Base-by-base conservation (phyloP, 2,329 filamentous ascomycete genomes). In the Zymoseptoria tritici region DNA sequence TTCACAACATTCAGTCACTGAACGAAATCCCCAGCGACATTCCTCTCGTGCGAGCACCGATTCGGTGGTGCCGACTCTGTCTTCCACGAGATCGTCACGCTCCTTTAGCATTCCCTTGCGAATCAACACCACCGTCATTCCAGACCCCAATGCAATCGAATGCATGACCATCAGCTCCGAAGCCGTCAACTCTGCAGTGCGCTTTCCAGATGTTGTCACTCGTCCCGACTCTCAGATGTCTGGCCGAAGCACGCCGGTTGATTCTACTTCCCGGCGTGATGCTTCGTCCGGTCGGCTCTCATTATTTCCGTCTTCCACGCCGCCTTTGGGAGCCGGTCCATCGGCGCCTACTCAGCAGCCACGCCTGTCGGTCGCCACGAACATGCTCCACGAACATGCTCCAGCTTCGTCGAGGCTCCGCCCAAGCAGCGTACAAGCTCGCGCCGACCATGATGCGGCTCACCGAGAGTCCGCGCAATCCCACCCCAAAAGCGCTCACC, bases 71-170 rank as follows among this genome's bases (percentile, higher is more conserved):
- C 36, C 36, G 36, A 46, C 36, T n/a, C 11, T 46, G 5, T 46
- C 36, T 8, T 53, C 60, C 3, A 60, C 66, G 26, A 61, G 57
- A 26, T 57, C 62, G 56, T 60, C 59, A 20, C 63, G 62, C 59
- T 57, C 68, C 54, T 60, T 74, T 72, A 57, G 67, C 54, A 60
- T 73, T 1, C 71, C 71, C 4, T 59, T 72, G 19, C 65, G 67
- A 54, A 60, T 75, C 50, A 75, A 76, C 55, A 71, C 75, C 66
- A 57, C 69, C 68, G 36, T 72, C 66, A 46, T 67, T 16, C 26
- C 57, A 7, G 52, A 46, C 13, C 22, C 61, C 11, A 54, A 56
- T 46, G 36, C 36, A 46, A 46, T 46, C 16, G 36, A 46, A n/a
- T 13, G 36, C 36, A 46, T 46, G 36, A 46, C 36, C 36, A 46